These are phyloP conservation scores for Lentinula raphanica DNA, from an alignment of 768 basidiomycete genomes.

Conservation along the genomic window DNA sequence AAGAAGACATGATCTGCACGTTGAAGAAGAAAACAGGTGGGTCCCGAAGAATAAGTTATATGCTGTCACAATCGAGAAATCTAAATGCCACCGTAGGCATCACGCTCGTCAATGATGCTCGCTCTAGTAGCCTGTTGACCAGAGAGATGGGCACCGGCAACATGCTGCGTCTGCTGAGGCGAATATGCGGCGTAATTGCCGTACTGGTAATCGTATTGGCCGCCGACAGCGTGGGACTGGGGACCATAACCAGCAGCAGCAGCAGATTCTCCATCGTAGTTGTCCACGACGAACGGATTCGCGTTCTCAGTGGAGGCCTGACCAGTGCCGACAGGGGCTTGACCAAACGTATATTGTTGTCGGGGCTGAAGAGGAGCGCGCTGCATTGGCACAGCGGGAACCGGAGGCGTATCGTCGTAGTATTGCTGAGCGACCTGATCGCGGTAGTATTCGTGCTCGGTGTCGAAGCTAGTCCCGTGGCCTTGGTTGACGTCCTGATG, in stretches of 20 bases:
- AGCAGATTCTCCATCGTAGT: background rate
- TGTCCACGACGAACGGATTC: background rate
- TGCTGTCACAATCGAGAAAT: background rate
- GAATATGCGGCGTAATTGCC: background rate
- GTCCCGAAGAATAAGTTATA: background rate
- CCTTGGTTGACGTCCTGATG: background rate
- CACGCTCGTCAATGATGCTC: conserved; percentile 1
- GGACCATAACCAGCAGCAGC: background rate
- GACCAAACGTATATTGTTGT: conserved; percentile 7
- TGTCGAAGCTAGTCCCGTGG: background rate
- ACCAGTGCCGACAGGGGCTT: background rate
- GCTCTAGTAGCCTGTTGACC: background rate
- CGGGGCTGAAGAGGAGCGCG: conserved; percentile 4
- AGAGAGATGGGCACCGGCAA: background rate
- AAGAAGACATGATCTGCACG: background rate
- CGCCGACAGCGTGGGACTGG: background rate
- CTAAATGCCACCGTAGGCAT: conserved; percentile 6
- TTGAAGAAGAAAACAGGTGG: background rate
- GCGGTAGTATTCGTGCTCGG: background rate
- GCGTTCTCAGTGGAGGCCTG: background rate
- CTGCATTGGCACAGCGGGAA: background rate
- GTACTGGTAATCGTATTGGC: background rate
- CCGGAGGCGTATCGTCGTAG: background rate
- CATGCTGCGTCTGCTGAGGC: background rate
- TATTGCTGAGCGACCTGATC: background rate